Conservation (phyloP, 2,329 filamentous ascomycete species). For the Ophiosphaerella korrae region DNA sequence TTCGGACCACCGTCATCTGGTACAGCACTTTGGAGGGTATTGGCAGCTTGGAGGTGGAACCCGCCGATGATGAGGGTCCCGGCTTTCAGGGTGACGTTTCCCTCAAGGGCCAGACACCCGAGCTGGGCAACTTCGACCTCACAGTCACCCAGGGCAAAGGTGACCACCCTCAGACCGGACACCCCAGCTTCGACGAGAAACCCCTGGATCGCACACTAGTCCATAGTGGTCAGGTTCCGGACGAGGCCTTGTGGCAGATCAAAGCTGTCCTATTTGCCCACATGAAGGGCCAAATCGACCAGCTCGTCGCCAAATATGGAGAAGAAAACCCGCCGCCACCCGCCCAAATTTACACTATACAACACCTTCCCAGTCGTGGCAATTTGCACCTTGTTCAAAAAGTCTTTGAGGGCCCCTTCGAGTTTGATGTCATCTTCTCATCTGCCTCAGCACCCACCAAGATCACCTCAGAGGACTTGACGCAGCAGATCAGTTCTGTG, state of each 20-base stretch:
- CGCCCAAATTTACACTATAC: conserved; percentile 81
- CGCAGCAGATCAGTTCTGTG: conserved; percentile 68
- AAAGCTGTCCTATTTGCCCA: conserved; percentile 70
- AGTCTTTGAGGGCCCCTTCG: conserved; percentile 85
- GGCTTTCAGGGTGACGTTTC: conserved; percentile 68
- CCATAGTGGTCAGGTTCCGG: conserved; percentile 68
- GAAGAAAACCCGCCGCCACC: conserved; percentile 73
- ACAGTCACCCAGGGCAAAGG: conserved; percentile 75
- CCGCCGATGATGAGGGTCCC: conserved; percentile 51
- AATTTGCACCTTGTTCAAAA: conserved; percentile 92
- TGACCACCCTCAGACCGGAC: conserved; percentile 60
- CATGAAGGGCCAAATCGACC: conserved; percentile 68
- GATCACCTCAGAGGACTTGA: conserved; percentile 67
- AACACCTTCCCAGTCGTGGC: conserved; percentile 69
- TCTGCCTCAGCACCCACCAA: conserved; percentile 68
- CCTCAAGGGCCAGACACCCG: conserved; percentile 70
- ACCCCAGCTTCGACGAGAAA: conserved; percentile 70
- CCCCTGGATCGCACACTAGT: conserved; percentile 79
- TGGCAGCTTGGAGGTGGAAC: conserved; percentile 66
- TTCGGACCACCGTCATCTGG: conserved; percentile 80
- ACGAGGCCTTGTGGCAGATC: conserved; percentile 79
- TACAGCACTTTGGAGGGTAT: conserved; percentile 81
- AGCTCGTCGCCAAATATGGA: conserved; percentile 63
- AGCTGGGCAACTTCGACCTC: conserved; percentile 80
- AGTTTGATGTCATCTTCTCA: conserved; percentile 90